Evolutionary conservation across 129 eudicot genomes (phyloP).

Genomic region (Lonicera japonica): DNA sequence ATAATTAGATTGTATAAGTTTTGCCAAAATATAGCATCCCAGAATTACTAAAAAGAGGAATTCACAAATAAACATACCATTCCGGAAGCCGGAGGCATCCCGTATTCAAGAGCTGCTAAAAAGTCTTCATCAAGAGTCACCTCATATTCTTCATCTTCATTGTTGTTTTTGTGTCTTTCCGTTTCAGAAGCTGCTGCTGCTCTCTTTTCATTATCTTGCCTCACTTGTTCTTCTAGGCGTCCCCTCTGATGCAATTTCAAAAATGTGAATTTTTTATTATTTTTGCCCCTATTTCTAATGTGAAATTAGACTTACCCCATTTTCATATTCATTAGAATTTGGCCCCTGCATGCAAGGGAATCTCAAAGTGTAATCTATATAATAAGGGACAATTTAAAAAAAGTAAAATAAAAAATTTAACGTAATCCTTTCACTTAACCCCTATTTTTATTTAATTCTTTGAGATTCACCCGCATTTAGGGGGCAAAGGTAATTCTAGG

Average conservation of each 20-base stretch:
- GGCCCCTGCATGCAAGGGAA: no score
- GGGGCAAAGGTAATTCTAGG: no score
- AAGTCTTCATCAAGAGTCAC: conserved; percentile 95
- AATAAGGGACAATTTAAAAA: no score
- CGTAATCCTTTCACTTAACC: no score
- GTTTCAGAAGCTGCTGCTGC: conserved; percentile 37
- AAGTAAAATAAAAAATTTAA: no score
- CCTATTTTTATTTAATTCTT: no score
- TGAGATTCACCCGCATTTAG: no score
- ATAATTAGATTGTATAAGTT: neutral
- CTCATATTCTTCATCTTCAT: conserved; percentile 57
- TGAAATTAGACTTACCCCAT: no score
- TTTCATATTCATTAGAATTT: no score
- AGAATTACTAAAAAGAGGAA: neutral
- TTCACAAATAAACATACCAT: conserved; percentile 51
- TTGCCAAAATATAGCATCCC: neutral
- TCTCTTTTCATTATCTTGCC: conserved; percentile 70
- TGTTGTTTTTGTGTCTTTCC: conserved; percentile 33
- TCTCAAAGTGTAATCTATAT: no score
- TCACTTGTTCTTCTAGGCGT: conserved; percentile 92
- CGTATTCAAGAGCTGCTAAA: conserved; percentile 86
- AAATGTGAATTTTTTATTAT: neutral
- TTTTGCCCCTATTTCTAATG: no score
- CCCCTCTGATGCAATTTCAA: conserved; percentile 41
- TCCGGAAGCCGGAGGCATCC: conserved; percentile 99